These are phyloP conservation scores for Microthlaspi erraticum DNA, from an alignment of 345 rosid species.

Conservation along the genomic window DNA sequence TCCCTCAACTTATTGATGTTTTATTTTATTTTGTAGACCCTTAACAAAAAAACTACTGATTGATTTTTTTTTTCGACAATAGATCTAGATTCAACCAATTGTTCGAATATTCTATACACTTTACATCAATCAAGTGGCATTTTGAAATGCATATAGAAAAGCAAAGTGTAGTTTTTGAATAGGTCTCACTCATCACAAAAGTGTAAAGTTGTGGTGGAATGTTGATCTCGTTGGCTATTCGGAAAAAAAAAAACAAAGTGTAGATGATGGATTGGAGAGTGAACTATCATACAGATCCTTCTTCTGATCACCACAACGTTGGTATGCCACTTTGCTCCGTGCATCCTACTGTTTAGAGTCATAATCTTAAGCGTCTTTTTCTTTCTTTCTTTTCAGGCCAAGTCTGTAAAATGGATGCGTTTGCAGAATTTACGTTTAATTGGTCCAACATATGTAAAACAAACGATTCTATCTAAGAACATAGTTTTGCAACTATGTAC, in stretches of 20 bases:
- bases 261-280: constrained; percentile 5
- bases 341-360: not conserved
- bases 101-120: constrained; percentile 6
- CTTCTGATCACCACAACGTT: constrained; percentile 4
- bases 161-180: constrained; percentile 14
- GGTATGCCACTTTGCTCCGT: not conserved
- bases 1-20: not conserved
- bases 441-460: not conserved
- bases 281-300: not conserved
- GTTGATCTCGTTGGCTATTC: not conserved
- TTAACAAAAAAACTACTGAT: no score
- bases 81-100: constrained; percentile 34
- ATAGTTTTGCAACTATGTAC: not conserved
- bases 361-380: not conserved
- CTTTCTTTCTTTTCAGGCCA: not conserved
- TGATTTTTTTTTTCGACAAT: not conserved
- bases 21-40: not conserved
- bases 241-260: not conserved
- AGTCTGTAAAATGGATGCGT: not conserved
- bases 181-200: constrained; percentile 21
- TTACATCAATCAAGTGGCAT: constrained; percentile 33
- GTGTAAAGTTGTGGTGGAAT: constrained; percentile 24
- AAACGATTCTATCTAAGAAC: not conserved
- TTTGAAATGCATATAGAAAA: not conserved
- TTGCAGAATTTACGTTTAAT: not conserved